phyloP scores from a whole-genome alignment of 2,329 filamentous ascomycete genomes.

The Dactylellina cionopaga region DNA sequence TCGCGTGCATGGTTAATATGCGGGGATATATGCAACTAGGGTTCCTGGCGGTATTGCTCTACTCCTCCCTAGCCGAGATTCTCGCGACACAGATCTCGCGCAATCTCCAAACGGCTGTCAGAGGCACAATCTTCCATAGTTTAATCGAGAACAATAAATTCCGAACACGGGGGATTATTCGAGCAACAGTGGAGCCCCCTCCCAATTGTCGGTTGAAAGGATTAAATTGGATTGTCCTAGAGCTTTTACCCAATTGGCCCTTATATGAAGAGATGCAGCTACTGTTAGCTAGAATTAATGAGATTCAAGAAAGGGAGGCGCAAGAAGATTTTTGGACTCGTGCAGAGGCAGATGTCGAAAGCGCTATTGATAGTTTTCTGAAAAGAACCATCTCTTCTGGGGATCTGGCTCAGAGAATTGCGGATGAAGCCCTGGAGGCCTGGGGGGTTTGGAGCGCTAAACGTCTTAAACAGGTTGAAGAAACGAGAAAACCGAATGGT shows the following conservation, averaged over 20 bases:
- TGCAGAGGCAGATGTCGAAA: constrained; percentile 13
- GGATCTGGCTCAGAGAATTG: constrained; percentile 16
- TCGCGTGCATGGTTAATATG: constrained; percentile 61
- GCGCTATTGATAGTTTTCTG: constrained; percentile 15
- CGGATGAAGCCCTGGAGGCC: constrained; percentile 21
- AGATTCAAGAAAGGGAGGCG: constrained; percentile 23
- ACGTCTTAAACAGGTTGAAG: not conserved
- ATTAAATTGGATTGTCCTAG: constrained; percentile 21
- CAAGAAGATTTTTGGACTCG: constrained; percentile 1
- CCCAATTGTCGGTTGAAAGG: constrained; percentile 22
- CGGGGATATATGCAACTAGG: constrained; percentile 58
- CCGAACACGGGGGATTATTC: constrained; percentile 30
- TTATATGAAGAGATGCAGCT: constrained; percentile 17
- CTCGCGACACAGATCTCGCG: constrained; percentile 57
- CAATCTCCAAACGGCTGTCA: constrained; percentile 53
- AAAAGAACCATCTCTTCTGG: constrained; percentile 1
- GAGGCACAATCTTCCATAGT: constrained; percentile 7
- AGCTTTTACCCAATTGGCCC: constrained; percentile 31
- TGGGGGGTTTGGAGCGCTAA: not conserved
- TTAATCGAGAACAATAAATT: constrained; percentile 22
- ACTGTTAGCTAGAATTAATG: constrained; percentile 17
- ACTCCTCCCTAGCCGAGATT: constrained; percentile 58
- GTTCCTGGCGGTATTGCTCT: constrained; percentile 57
- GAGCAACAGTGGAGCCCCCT: constrained; percentile 17
- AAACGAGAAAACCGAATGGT: not conserved